Conservation (phyloP, 2,329 filamentous ascomycete genomes). For the Neocucurbitaria cava region DNA sequence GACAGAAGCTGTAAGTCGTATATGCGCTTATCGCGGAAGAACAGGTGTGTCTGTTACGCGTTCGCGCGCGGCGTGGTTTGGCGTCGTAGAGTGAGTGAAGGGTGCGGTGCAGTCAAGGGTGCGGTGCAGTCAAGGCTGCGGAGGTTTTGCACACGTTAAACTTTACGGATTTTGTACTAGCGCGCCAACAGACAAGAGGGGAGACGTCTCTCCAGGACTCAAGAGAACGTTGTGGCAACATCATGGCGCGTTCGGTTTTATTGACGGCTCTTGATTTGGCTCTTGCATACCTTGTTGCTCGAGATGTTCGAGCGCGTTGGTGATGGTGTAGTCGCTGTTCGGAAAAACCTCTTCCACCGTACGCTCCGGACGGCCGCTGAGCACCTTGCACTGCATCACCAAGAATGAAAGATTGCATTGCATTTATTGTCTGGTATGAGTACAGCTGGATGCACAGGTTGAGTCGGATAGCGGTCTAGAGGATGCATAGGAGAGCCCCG, state of each 20-base stretch:
- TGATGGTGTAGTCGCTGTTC: conserved; percentile 35
- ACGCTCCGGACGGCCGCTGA: conserved; percentile 25
- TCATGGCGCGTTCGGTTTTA: conserved; percentile 16
- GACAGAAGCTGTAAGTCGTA: conserved; percentile 7
- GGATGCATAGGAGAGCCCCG: neutral
- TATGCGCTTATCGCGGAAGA: conserved; percentile 16
- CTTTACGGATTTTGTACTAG: conserved; percentile 45
- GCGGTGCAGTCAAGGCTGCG: conserved; percentile 32
- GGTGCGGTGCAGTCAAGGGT: conserved; percentile 27
- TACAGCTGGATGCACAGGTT: neutral
- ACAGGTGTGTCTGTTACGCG: conserved; percentile 15
- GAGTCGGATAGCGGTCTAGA: neutral
- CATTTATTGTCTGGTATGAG: neutral
- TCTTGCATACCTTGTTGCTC: conserved; percentile 17
- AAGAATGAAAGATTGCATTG: conserved; percentile 4
- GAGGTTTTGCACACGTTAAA: conserved; percentile 34
- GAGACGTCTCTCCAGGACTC: conserved; percentile 11
- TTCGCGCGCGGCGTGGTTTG: conserved; percentile 26
- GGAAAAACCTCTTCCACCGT: conserved; percentile 37
- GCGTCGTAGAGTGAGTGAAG: conserved; percentile 27
- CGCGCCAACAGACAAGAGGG: conserved; percentile 24
- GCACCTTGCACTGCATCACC: conserved; percentile 22
- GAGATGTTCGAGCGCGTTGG: conserved; percentile 8
- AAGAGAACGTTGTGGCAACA: conserved; percentile 13
- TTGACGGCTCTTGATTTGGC: conserved; percentile 2